These are phyloP conservation scores for Neophaeococcomyces aloes DNA, from an alignment of 2,329 filamentous ascomycete genomes.

Conservation along the genomic window DNA sequence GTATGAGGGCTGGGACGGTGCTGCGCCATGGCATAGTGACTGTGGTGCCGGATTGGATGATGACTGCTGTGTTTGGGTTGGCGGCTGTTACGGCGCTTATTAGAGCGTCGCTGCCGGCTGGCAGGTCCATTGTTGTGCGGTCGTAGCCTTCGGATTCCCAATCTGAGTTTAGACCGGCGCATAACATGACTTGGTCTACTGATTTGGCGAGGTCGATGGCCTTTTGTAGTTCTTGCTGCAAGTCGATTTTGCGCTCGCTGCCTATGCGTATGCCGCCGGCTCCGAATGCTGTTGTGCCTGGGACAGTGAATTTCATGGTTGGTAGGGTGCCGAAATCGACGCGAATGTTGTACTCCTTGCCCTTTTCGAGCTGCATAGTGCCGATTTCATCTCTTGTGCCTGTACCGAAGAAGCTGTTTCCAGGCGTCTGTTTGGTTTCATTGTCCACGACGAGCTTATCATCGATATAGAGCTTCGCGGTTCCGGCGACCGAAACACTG, in stretches of 20 bases:
- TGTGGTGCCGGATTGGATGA: slow-evolving; percentile 68
- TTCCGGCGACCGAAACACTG: slow-evolving; percentile 55
- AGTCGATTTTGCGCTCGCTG: slow-evolving; percentile 48
- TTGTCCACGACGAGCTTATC: slow-evolving; percentile 56
- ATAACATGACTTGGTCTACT: slow-evolving; percentile 67
- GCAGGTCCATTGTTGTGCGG: slow-evolving; percentile 47
- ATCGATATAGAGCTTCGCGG: slow-evolving; percentile 55
- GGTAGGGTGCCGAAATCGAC: slow-evolving; percentile 52
- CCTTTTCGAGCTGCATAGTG: slow-evolving; percentile 46
- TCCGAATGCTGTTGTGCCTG: slow-evolving; percentile 41
- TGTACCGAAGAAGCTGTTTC: slow-evolving; percentile 55
- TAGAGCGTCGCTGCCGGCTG: slow-evolving; percentile 41
- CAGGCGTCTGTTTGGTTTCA: slow-evolving; percentile 50
- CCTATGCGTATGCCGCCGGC: slow-evolving; percentile 53
- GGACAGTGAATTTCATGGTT: slow-evolving; percentile 45
- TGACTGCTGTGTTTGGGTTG: slow-evolving; percentile 60
- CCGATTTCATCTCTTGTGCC: slow-evolving; percentile 56
- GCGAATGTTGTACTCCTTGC: slow-evolving; percentile 47
- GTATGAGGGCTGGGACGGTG: slow-evolving; percentile 48
- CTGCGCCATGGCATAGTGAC: slow-evolving; percentile 41
- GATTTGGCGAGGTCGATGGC: slow-evolving; percentile 58
- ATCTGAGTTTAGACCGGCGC: slow-evolving; percentile 66
- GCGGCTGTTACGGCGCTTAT: slow-evolving; percentile 55
- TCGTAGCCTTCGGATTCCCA: slow-evolving; percentile 70
- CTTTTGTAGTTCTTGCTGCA: slow-evolving; percentile 50